Evolutionary conservation across 192 early-diverging fungal species (phyloP).

Genomic region (Geranomyces michiganensis): DNA sequence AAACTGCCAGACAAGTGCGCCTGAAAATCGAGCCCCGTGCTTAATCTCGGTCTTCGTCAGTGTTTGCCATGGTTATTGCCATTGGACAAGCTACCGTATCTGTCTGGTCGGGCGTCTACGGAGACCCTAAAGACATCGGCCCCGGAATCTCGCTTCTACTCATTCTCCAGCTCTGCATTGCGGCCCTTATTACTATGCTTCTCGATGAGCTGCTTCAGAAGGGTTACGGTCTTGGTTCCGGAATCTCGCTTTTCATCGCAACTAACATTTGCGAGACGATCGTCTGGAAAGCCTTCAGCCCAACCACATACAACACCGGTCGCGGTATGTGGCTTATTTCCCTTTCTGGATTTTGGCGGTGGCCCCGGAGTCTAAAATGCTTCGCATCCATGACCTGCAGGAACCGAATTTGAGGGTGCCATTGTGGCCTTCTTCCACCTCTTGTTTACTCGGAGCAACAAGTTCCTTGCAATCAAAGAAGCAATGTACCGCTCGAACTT

Average conservation of each 20-base stretch:
- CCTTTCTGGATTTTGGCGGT: neutral
- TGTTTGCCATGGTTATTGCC: slow-evolving; percentile 98
- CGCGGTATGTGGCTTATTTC: slow-evolving; percentile 56
- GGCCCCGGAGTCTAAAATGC: neutral
- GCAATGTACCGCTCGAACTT: slow-evolving; percentile 88
- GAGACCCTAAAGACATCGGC: slow-evolving; percentile 93
- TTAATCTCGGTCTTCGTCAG: slow-evolving; percentile 33
- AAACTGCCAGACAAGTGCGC: neutral
- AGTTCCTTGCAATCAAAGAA: slow-evolving; percentile 95
- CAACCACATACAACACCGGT: slow-evolving; percentile 97
- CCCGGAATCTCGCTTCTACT: slow-evolving; percentile 95
- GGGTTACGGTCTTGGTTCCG: slow-evolving; percentile 99
- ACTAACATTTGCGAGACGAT: slow-evolving; percentile 99
- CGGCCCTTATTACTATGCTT: slow-evolving; percentile 95
- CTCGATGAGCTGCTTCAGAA: slow-evolving; percentile 99
- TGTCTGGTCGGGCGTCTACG: slow-evolving; percentile 98
- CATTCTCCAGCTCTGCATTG: slow-evolving; percentile 96
- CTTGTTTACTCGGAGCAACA: slow-evolving; percentile 92
- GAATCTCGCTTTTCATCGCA: slow-evolving; percentile 99
- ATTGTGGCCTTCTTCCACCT: slow-evolving; percentile 94
- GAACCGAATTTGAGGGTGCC: slow-evolving; percentile 98
- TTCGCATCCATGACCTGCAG: slow-evolving; percentile 32
- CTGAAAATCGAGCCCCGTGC: neutral
- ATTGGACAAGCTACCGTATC: slow-evolving; percentile 98
- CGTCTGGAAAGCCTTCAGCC: slow-evolving; percentile 98